Base-by-base conservation (phyloP, 192 early-diverging fungal genomes). In the Gaertneriomyces semiglobifer region DNA sequence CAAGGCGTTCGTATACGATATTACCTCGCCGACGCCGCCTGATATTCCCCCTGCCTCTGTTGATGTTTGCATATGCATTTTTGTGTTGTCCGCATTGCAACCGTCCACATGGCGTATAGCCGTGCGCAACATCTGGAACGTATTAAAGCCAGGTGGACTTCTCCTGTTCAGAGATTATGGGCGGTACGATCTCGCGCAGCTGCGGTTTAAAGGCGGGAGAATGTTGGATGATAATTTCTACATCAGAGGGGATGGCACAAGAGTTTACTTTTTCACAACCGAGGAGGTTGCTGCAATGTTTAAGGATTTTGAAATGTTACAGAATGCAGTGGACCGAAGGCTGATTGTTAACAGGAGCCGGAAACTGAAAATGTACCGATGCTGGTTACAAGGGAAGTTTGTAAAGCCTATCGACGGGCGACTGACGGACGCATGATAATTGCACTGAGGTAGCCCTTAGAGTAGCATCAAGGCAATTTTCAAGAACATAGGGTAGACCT, bases 311-410 rank as follows among this genome's bases (percentile, higher is more conserved):
- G 73, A 66, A 39, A 72, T 93, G 39, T 83, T 92, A 64, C 94
- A 99, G 70, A 96, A 94, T 62, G 95, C 88, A 11, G 86, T 96
- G 0, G 98, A 98, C 65, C 79, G 92, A 42, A 78, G 96, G 25
- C 75, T 99, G 70, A 79, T 99, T 14, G 94, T 98, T 50, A 98
- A 99, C 75, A 82, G 98, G 47, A 73, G 85, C 64, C 72, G 85
- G 46, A 88, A 96, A 79, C 77, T 98, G 40, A 97, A 96, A 71
- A 99, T 99, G 98, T 95, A 96, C 77, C 81, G 96, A 4, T 84
- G 91, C 7, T 99, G 96, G 96, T 73, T 98, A 25, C 98, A 99
- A 75, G 94, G 89, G 40, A 98, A 98, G 80, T 96, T 96, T 75
- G 77, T 88, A 56, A 97, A 93, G 66, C 84, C 86, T 51, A 60